Conservation (phyloP, 2,329 filamentous ascomycete species). For the Verticillium alfalfae region DNA sequence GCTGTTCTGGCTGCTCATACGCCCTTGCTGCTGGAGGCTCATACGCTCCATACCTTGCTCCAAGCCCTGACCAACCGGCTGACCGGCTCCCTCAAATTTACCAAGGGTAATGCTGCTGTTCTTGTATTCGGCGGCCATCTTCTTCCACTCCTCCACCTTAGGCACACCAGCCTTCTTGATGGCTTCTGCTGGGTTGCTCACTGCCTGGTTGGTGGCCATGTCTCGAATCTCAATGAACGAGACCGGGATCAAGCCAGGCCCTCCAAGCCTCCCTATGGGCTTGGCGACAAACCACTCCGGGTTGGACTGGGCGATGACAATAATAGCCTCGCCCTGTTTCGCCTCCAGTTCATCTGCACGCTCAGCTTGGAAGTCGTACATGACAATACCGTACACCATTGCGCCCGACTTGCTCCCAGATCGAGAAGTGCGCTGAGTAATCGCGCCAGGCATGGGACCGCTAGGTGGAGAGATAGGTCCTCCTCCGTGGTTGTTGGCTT, state of each 20-base stretch:
- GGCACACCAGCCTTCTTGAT: slow-evolving; percentile 86
- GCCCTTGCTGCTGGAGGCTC: slow-evolving; percentile 60
- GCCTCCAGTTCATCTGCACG: slow-evolving; percentile 94
- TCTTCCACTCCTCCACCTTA: slow-evolving; percentile 98
- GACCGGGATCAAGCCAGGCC: slow-evolving; percentile 90
- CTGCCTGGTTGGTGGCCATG: slow-evolving; percentile 80
- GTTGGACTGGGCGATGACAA: slow-evolving; percentile 97
- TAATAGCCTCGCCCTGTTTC: slow-evolving; percentile 92
- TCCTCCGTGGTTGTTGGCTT: slow-evolving; percentile 23
- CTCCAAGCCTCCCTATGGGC: slow-evolving; percentile 94
- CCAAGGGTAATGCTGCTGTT: slow-evolving; percentile 97
- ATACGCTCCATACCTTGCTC: slow-evolving; percentile 71
- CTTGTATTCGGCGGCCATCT: slow-evolving; percentile 98
- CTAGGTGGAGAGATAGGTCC: slow-evolving; percentile 5
- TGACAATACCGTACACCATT: slow-evolving; percentile 94
- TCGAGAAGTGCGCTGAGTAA: slow-evolving; percentile 44
- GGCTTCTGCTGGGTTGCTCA: slow-evolving; percentile 76
- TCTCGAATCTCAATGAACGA: slow-evolving; percentile 96
- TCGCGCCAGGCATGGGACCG: slow-evolving; percentile 18
- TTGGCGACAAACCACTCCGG: slow-evolving; percentile 99
- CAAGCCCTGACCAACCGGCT: slow-evolving; percentile 39
- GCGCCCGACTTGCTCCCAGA: slow-evolving; percentile 54
- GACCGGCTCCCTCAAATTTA: slow-evolving; percentile 65
- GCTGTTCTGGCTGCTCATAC: slow-evolving; percentile 42
- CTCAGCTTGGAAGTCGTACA: slow-evolving; percentile 95